Evolutionary conservation across 1,284 basidiomycete genomes (phyloP).

Genomic region (Xerocomus nothofagi): DNA sequence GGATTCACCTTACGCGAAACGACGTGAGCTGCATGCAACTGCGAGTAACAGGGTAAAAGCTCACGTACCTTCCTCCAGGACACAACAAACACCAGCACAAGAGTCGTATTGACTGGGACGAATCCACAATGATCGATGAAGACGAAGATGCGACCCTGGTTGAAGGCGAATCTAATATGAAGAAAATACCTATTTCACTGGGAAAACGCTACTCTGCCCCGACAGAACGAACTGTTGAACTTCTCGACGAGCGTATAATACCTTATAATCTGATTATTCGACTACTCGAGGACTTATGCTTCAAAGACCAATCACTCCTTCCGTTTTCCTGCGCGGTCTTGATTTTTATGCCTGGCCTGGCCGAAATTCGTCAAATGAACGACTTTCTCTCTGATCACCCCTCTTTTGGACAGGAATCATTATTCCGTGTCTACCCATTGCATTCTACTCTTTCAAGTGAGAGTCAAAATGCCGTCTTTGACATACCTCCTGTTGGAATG

Average conservation of each 20-base stretch:
- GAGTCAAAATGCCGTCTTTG: conserved; percentile 88
- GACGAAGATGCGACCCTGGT: conserved; percentile 53
- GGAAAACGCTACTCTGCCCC: conserved; percentile 72
- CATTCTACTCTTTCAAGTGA: conserved; percentile 94
- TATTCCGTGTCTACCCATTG: conserved; percentile 85
- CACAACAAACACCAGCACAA: conserved; percentile 67
- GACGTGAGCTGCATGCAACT: conserved; percentile 45
- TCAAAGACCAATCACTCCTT: conserved; percentile 54
- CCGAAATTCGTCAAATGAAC: conserved; percentile 87
- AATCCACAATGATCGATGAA: conserved; percentile 71
- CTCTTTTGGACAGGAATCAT: conserved; percentile 63
- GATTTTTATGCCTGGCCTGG: conserved; percentile 93
- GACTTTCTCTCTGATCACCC: conserved; percentile 82
- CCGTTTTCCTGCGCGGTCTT: conserved; percentile 82
- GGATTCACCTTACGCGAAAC: conserved; percentile 81
- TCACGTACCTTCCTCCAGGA: conserved; percentile 34
- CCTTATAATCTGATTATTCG: conserved; percentile 88
- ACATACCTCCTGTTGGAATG: conserved; percentile 75
- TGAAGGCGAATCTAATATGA: conserved; percentile 33
- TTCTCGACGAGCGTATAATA: conserved; percentile 87
- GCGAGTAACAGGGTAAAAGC: background rate
- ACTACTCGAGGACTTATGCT: conserved; percentile 88
- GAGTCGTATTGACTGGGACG: conserved; percentile 70
- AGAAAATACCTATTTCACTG: conserved; percentile 52
- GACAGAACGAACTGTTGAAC: conserved; percentile 81